phyloP scores from a whole-genome alignment of 2,329 filamentous ascomycete genomes.

The Lithohypha guttulata region DNA sequence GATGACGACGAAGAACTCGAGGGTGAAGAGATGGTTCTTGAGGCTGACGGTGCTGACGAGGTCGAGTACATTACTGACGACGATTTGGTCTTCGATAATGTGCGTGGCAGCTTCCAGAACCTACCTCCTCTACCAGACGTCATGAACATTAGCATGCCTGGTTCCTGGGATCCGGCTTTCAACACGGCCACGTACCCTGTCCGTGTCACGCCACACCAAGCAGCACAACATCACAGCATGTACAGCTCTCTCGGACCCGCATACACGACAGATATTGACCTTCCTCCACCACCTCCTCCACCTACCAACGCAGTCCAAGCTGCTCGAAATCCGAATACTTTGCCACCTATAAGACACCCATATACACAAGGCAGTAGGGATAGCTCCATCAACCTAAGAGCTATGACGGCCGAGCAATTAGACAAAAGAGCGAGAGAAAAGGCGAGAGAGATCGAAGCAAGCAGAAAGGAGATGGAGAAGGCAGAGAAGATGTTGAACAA shows the following conservation, averaged over 20 bases:
- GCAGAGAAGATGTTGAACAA: constrained; percentile 32
- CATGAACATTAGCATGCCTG: constrained; percentile 2
- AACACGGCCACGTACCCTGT: not conserved
- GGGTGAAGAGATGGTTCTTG: constrained; percentile 7
- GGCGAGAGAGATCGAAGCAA: constrained; percentile 57
- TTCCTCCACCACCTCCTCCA: constrained; percentile 2
- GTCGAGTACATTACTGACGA: not conserved
- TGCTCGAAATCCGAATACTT: constrained; percentile 27
- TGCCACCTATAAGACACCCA: constrained; percentile 22
- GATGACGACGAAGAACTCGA: constrained; percentile 14
- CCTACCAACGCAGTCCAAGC: constrained; percentile 19
- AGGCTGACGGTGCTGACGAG: constrained; percentile 2
- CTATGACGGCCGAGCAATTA: constrained; percentile 33
- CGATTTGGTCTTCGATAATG: constrained; percentile 3
- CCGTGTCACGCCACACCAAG: constrained; percentile 17
- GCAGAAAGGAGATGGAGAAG: constrained; percentile 55
- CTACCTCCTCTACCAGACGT: constrained; percentile 3
- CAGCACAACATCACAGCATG: constrained; percentile 19
- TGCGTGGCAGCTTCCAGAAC: constrained; percentile 2
- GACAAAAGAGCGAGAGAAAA: constrained; percentile 30
- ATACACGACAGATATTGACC: constrained; percentile 1
- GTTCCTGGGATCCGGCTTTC: constrained; percentile 5
- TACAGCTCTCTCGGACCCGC: not conserved
- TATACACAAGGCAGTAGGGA: constrained; percentile 22
- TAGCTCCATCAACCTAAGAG: constrained; percentile 24